These are phyloP conservation scores for Durotheca rogersii DNA, from an alignment of 495 filamentous ascomycete species.

Conservation along the genomic window DNA sequence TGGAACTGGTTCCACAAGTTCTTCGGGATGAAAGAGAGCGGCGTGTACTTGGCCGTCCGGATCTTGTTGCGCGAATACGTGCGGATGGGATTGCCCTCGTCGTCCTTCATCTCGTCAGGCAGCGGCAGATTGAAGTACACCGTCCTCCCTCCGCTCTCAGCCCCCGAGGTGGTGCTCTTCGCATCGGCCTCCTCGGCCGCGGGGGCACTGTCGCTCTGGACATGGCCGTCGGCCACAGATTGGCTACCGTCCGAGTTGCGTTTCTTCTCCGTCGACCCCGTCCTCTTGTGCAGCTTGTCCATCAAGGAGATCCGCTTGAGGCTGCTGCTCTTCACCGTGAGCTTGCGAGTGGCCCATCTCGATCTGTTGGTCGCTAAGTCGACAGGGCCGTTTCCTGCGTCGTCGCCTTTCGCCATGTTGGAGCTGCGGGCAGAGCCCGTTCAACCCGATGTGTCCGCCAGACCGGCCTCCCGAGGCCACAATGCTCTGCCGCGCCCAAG, in stretches of 20 bases:
- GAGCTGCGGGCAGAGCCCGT: slow-evolving; percentile 54
- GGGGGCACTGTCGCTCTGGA: slow-evolving; percentile 39
- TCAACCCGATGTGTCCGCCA: slow-evolving; percentile 48
- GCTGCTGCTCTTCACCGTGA: slow-evolving; percentile 67
- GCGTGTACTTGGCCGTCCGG: slow-evolving; percentile 93
- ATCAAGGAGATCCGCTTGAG: slow-evolving; percentile 84
- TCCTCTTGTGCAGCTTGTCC: slow-evolving; percentile 68
- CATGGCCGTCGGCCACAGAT: slow-evolving; percentile 45
- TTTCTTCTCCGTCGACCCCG: slow-evolving; percentile 68
- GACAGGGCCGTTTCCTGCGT: slow-evolving; percentile 39
- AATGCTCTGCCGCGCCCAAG: slow-evolving; percentile 19
- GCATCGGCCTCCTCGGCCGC: slow-evolving; percentile 29
- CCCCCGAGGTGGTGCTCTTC: slow-evolving; percentile 29
- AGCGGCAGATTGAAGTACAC: slow-evolving; percentile 88
- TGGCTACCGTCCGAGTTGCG: slow-evolving; percentile 58
- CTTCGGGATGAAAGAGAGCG: slow-evolving; percentile 94
- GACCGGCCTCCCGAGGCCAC: slow-evolving; percentile 41
- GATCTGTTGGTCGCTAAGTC: slow-evolving; percentile 61
- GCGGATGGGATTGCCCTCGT: slow-evolving; percentile 69
- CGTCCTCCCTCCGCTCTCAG: slow-evolving; percentile 37
- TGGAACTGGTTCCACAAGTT: slow-evolving; percentile 97
- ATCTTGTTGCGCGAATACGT: slow-evolving; percentile 93
- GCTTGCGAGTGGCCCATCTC: slow-evolving; percentile 91
- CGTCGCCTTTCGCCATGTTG: slow-evolving; percentile 53
- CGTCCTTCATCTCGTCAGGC: slow-evolving; percentile 75